Conservation (phyloP, 352 stramenopile genomes). For the Phytophthora pistaciae region DNA sequence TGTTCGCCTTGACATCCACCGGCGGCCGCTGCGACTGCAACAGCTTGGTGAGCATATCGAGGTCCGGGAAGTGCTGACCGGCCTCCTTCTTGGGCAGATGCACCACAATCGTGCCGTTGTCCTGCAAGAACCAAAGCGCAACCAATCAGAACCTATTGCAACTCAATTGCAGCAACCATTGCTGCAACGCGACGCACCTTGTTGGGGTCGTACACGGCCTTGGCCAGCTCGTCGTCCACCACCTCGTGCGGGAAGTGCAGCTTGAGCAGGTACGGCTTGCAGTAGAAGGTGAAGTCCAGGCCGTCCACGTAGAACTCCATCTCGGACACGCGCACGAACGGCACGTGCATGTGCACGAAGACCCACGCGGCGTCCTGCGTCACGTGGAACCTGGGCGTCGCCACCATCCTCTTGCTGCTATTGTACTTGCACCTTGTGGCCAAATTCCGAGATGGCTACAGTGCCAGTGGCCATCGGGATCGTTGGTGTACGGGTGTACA, state of each 20-base stretch:
- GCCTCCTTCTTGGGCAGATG: constrained; percentile 92
- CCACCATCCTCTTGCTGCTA: constrained; percentile 62
- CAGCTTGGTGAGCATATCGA: constrained; percentile 94
- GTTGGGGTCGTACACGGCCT: constrained; percentile 93
- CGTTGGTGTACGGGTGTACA: not conserved
- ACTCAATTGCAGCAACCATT: constrained; percentile 2
- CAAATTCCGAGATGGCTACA: constrained; percentile 43
- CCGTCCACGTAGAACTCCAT: constrained; percentile 94
- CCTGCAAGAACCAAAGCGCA: constrained; percentile 41
- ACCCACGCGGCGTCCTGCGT: constrained; percentile 86
- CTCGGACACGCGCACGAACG: constrained; percentile 92
- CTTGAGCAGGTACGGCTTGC: constrained; percentile 98
- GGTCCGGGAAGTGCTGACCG: constrained; percentile 90
- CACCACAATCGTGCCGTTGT: constrained; percentile 94
- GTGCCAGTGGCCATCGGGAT: not conserved
- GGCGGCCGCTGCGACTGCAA: constrained; percentile 72
- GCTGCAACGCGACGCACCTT: constrained; percentile 47
- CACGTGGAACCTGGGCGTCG: constrained; percentile 85
- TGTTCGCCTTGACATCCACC: constrained; percentile 42
- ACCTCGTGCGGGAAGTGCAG: constrained; percentile 93
- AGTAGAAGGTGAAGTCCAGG: constrained; percentile 95
- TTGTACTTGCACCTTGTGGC: constrained; percentile 29
- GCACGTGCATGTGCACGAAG: constrained; percentile 90
- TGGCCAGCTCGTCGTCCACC: constrained; percentile 90
- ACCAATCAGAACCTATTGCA: constrained; percentile 8